Base-by-base conservation (phyloP, 2,329 filamentous ascomycete genomes). In the Clarireedia monteithiana region DNA sequence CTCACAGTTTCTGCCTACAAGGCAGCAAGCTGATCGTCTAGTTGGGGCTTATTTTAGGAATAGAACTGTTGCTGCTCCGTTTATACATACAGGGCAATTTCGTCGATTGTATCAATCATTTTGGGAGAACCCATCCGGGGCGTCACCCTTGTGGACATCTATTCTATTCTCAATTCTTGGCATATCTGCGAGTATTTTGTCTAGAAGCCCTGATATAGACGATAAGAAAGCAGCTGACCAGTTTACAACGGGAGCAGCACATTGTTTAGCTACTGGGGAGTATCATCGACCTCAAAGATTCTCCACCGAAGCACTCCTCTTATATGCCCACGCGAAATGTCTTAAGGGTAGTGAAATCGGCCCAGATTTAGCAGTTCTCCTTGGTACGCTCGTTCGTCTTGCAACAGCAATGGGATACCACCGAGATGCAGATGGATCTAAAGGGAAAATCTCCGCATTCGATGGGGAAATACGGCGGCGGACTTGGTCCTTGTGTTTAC, bases 391-490 rank as follows among this genome's bases (percentile, higher is more conserved):
- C 40, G 71, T 82, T 49, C 75, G 78, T 5, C 67, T 81, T 5
- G 79, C 81, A 72, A 69, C 81, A 56, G 78, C 79, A 64, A 78
- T 81, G 74, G 79, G 79, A 12, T 70, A 81, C 15, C 80, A 82
- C 62, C 76, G 79, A n/a, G 79, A 82, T 60, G 75, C 79, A 4
- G 57, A 62, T 23, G 26, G 14, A 38, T 20, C 20, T n/a, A 5
- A 34, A 27, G 20, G 48, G 14, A 20, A 24, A 50, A 73, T 82
- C 44, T 72, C 75, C 4, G 69, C 75, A 1, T 81, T 77, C 56
- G 73, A 80, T 48, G 76, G 75, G n/a, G 78, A 82, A 69, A 91
- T 86, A 80, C 75, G 83, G 58, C 74, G 83, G 38, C 74, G 83
- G 56, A 69, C 77, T 65, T 82, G 79, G 79, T 74, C 76, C 58